Evolutionary conservation across 768 basidiomycete species (phyloP), one percentile per base, ranked within the genome.

Genomic region (Epithele typhae): DNA sequence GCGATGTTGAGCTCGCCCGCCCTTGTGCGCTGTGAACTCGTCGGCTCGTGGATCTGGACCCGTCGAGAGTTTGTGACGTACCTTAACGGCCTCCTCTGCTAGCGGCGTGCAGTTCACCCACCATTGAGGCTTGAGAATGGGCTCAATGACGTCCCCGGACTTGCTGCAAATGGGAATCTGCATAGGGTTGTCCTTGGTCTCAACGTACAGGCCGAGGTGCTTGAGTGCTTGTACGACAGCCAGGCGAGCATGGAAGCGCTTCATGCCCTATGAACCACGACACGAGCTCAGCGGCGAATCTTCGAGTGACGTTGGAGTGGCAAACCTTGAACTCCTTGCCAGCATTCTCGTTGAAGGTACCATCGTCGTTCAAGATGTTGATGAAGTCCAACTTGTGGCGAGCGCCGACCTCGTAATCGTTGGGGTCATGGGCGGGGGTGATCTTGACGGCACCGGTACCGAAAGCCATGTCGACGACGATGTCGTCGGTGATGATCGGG

Each of bases 391-490:
- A 74, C 11, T 84, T 80, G 62, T 98, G 92, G 34, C 95, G 72
- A 58, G 81, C 61, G 9, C 92, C 96, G 54, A 93, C 92, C 54
- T 92, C 92, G 66, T 95, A 98, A 75, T 98, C 95, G 61, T 94
- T 94, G 14, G 84, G 88, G 64, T 98, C 96, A 61, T 98, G 96
- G 0, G 95, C 96, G 14, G 96, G 96, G 0, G 96, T 98, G 59
- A 98, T 97, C 72, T 99, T 98, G 42, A 98, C 95, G 1, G 95
- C 96, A 63, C 96, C 96, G 24, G 96, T 99, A 30, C 96, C 96
- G 57, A 98, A 98, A 9, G 78, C 75, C 84, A 92, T 96, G 62
- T 98, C 95, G 48, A 96, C 84, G 22, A 73, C 73, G 64, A 92
- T 86, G 18, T 76, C 70, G 60, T 98, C 95, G 23, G 82, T 74